phyloP scores from a whole-genome alignment of 2,329 filamentous ascomycete species.

The Fusarium torulosum region DNA sequence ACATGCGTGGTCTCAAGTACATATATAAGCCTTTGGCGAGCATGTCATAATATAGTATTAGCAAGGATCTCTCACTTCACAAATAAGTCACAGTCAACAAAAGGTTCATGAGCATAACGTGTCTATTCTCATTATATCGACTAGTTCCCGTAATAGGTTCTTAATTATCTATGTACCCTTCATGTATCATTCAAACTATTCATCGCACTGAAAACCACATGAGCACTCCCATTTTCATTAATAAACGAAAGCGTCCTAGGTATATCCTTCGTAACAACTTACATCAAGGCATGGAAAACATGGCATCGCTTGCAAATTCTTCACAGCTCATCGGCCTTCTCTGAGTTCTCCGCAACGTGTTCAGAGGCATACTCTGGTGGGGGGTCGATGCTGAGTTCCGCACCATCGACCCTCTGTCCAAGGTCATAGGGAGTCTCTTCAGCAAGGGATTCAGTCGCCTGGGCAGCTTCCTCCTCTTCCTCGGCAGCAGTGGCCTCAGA shows the following conservation, averaged over 20 bases:
- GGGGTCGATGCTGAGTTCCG: slow-evolving; percentile 1
- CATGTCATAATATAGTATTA: slow-evolving; percentile 15
- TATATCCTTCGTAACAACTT: slow-evolving; percentile 48
- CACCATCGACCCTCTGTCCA: not conserved
- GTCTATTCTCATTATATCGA: slow-evolving; percentile 39
- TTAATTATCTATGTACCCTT: slow-evolving; percentile 44
- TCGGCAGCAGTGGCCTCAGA: slow-evolving; percentile 1
- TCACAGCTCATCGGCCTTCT: slow-evolving; percentile 36
- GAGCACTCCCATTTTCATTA: slow-evolving; percentile 39
- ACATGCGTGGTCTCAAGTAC: not conserved
- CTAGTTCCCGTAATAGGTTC: slow-evolving; percentile 26
- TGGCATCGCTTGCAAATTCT: slow-evolving; percentile 24
- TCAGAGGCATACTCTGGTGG: slow-evolving; percentile 5
- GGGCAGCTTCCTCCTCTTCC: slow-evolving; percentile 15
- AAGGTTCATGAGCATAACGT: slow-evolving; percentile 23
- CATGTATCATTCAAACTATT: slow-evolving; percentile 43
- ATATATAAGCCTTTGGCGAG: not conserved
- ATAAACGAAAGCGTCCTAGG: slow-evolving; percentile 42
- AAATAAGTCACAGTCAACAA: not conserved
- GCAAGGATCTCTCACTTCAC: slow-evolving; percentile 9
- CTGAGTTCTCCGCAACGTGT: slow-evolving; percentile 4
- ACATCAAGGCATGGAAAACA: slow-evolving; percentile 44
- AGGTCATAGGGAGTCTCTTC: slow-evolving; percentile 5
- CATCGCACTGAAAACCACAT: slow-evolving; percentile 32
- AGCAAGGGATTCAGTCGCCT: slow-evolving; percentile 7